Base-by-base conservation (phyloP, 1,284 basidiomycete genomes). In the Cystobasidium sp. region DNA sequence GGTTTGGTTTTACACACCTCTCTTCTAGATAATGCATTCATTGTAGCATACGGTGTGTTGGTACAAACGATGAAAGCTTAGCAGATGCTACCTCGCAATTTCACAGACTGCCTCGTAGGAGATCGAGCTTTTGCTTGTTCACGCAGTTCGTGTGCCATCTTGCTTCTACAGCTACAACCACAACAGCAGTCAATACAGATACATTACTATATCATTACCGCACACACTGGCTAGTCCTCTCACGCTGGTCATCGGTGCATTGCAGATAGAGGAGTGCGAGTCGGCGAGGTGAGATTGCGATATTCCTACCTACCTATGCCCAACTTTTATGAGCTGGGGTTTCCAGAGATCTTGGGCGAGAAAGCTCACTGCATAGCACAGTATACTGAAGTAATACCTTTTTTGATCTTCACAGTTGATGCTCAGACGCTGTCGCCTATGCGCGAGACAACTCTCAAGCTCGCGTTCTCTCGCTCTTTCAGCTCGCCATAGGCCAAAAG, bases 391-490 rank as follows among this genome's bases (percentile, higher is more conserved):
- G 22, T n/a, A 22, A 20, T 14, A 39, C 39, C 43, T 46, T 2
- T 44, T 37, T 4, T 12, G 9, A 20, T 22, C 12, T 12, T 9
- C 43, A 24, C 63, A 73, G 70, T 73, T 73, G 70, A 73, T 73
- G 70, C 70, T 73, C 46, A 73, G 70, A 62, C 62, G 70, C 52
- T 73, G 70, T 62, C 55, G 70, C 70, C 70, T 73, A 10, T 73
- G 70, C 51, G 56, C 70, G 51, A 65, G 70, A 62, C 62, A 65
- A 37, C 8, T 73, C 46, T 31, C 24, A 55, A 44, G 47, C 49
- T 52, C 68, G 37, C 52, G 68, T 46, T 61, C 68, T 41, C 37
- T 51, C 10, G 20, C 68, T n/a, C 56, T 55, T 31, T 61, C 52
- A 16, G 59, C 61, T 63, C 61, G 61, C 46, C 46, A 46, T 63